Evolutionary conservation across 768 basidiomycete species (phyloP).

Genomic region (Pleurotus tuber-regium): DNA sequence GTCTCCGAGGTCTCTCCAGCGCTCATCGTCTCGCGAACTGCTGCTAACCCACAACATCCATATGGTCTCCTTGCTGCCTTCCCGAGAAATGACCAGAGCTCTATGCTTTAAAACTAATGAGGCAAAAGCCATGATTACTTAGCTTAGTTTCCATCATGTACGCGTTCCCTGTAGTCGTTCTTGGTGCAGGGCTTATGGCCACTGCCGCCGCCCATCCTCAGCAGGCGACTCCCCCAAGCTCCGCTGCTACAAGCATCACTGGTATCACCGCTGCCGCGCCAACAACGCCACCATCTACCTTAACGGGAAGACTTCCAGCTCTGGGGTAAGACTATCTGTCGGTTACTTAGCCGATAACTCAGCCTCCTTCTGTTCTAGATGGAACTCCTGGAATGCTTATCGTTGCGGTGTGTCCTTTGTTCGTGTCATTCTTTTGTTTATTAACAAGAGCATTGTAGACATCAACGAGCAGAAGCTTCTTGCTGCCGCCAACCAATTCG

Average conservation of each 20-base stretch:
- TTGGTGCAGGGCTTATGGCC: no score
- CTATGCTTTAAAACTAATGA: no score
- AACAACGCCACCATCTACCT: slow-evolving; percentile 35
- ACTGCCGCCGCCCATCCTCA: no score
- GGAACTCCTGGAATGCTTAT: slow-evolving; percentile 58
- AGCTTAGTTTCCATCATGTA: no score
- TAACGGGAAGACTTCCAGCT: slow-evolving; percentile 44
- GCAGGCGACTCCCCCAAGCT: not conserved
- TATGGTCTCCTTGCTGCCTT: no score
- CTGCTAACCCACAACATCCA: no score
- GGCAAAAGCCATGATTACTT: no score
- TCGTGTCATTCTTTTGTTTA: not conserved
- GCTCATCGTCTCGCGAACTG: no score
- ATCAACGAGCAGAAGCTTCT: slow-evolving; percentile 43
- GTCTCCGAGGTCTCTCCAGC: no score
- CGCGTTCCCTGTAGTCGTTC: no score
- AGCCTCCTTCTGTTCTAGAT: slow-evolving; percentile 25
- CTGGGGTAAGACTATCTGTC: slow-evolving; percentile 32
- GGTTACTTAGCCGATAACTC: not conserved
- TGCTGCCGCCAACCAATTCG: slow-evolving; percentile 43
- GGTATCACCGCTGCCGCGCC: slow-evolving; percentile 26
- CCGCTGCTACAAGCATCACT: not conserved
- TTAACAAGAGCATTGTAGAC: slow-evolving; percentile 21
- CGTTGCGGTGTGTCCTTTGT: slow-evolving; percentile 27
- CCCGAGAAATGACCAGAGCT: no score